A percentile compares a stretch with the other conserved stretches of the same genome.
Evolutionary conservation across 331 rosid species (phyloP).

Genomic region (Quercus lobata): DNA sequence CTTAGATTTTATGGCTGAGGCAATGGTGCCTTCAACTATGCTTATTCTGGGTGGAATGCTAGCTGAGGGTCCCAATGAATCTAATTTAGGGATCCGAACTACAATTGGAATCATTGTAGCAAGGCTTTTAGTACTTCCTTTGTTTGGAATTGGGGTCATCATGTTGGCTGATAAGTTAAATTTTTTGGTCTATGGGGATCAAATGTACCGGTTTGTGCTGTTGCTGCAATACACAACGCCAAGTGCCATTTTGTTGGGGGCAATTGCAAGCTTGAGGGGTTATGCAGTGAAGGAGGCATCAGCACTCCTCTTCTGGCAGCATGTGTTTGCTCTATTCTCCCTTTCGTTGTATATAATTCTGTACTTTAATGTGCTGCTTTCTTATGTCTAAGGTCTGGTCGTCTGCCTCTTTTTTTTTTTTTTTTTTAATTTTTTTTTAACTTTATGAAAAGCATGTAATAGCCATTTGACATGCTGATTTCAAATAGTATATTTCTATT

Average conservation of each 20-base stretch:
- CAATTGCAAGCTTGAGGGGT: slow-evolving; percentile 44
- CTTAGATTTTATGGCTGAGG: slow-evolving; percentile 30
- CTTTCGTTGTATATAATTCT: slow-evolving; percentile 29
- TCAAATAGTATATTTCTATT: background rate
- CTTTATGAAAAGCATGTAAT: background rate
- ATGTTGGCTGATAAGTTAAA: slow-evolving; percentile 17
- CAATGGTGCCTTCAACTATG: slow-evolving; percentile 46
- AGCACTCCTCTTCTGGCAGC: slow-evolving; percentile 45
- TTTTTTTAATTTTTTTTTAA: background rate
- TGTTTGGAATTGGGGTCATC: slow-evolving; percentile 35
- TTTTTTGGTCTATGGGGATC: slow-evolving; percentile 27
- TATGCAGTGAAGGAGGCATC: slow-evolving; percentile 49
- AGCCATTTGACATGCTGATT: background rate
- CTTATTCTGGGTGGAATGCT: slow-evolving; percentile 52
- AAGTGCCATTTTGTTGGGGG: slow-evolving; percentile 45
- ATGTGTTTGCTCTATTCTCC: slow-evolving; percentile 37
- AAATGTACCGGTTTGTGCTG: slow-evolving; percentile 32
- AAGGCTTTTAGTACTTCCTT: slow-evolving; percentile 42
- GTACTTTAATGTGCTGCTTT: slow-evolving; percentile 19
- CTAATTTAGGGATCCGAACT: slow-evolving; percentile 32
- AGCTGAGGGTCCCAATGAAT: slow-evolving; percentile 39
- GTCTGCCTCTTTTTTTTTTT: background rate
- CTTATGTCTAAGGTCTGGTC: background rate
- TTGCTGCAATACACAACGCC: slow-evolving; percentile 48
- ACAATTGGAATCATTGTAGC: slow-evolving; percentile 41